These are phyloP conservation scores for Purpureocillium lavendulum DNA, from an alignment of 2,329 filamentous ascomycete species.

Conservation along the genomic window DNA sequence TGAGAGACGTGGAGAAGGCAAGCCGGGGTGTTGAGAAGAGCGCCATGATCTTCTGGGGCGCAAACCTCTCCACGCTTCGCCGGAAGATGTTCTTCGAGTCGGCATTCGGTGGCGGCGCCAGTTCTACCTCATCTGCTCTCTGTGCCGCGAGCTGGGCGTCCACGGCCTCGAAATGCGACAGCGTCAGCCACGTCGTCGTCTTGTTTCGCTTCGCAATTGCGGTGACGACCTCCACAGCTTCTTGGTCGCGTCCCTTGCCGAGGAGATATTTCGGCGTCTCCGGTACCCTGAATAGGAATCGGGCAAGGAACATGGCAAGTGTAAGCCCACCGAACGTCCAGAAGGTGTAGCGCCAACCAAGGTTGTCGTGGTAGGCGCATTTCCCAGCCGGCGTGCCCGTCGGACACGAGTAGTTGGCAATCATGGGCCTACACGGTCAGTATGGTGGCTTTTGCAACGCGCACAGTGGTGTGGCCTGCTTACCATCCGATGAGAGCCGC, in stretches of 20 bases:
- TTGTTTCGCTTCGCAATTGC: conserved; percentile 23
- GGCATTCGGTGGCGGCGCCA: no score
- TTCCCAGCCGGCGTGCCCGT: conserved; percentile 5
- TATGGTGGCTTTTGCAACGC: no score
- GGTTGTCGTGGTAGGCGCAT: conserved; percentile 22
- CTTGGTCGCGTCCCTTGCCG: conserved; percentile 24
- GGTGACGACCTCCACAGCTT: conserved; percentile 33
- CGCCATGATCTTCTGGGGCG: no score
- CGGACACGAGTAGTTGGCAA: no score
- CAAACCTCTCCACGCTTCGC: no score
- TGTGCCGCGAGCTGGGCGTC: neutral
- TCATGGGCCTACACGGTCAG: no score
- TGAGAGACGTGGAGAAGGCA: no score
- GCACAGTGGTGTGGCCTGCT: no score
- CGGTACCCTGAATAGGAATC: conserved; percentile 25
- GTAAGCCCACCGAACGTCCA: conserved; percentile 29
- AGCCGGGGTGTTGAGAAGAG: no score
- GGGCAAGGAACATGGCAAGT: conserved; percentile 25
- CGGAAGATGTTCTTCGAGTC: no score
- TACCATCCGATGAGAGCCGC: conserved; percentile 5
- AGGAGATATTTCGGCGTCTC: conserved; percentile 33
- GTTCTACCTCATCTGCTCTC: no score
- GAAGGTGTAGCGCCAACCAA: conserved; percentile 35
- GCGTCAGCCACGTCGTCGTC: conserved; percentile 14
- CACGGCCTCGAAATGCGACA: conserved; percentile 12